Percentiles rank a stretch among this genome's conserved stretches.
Conservation (phyloP, 2,329 filamentous ascomycete species). For the Ophiostoma triangulosporum region DNA sequence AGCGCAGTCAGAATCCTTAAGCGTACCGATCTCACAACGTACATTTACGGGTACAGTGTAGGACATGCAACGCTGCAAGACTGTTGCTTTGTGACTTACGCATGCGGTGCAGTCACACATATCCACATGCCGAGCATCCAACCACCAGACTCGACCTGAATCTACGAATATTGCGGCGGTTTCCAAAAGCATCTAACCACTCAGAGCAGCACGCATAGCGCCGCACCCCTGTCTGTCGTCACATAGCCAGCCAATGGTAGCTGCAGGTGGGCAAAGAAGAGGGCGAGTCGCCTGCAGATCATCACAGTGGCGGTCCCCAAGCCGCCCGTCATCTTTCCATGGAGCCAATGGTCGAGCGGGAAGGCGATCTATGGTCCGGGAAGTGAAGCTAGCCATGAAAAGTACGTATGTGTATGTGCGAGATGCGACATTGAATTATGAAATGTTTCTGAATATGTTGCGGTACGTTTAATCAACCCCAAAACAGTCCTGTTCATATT, state of each 20-base stretch:
- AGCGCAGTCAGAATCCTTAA: too few species aligned
- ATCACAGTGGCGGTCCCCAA: slow-evolving; percentile 1
- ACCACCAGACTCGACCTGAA: background rate
- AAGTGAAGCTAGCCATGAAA: background rate
- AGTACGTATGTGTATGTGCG: too few species aligned
- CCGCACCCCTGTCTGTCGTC: slow-evolving; percentile 9
- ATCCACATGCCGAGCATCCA: background rate
- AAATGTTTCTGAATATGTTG: too few species aligned
- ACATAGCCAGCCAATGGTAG: slow-evolving; percentile 9
- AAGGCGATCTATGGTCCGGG: background rate
- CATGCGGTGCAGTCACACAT: background rate
- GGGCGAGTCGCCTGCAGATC: slow-evolving; percentile 8
- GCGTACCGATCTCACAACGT: too few species aligned
- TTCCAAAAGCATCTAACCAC: slow-evolving; percentile 4
- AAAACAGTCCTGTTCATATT: too few species aligned
- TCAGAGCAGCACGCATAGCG: slow-evolving; percentile 6
- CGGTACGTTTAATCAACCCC: too few species aligned
- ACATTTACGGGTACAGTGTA: too few species aligned
- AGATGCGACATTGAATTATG: too few species aligned
- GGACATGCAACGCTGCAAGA: too few species aligned
- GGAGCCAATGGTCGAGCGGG: slow-evolving; percentile 5
- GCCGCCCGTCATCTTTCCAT: background rate
- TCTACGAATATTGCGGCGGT: slow-evolving; percentile 1
- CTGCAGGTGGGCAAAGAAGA: background rate
- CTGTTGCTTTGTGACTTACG: too few species aligned